Percentiles rank a stretch among this genome's conserved stretches.
Conservation (phyloP, 805 yeast genomes). For the Cyberlindnera maritima region DNA sequence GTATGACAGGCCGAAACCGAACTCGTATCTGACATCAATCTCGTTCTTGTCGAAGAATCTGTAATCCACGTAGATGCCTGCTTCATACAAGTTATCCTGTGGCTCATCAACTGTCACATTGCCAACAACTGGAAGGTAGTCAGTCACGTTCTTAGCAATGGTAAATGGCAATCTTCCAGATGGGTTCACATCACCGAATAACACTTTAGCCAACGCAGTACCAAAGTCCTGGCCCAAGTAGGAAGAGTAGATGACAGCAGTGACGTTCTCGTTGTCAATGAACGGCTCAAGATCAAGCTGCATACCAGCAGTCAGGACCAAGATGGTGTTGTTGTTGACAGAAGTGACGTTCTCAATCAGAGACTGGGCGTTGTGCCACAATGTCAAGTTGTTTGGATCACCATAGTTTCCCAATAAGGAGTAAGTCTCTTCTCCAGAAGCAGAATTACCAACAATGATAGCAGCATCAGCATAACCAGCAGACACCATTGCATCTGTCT, state of each 20-base stretch:
- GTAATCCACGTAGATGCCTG: conserved; percentile 47
- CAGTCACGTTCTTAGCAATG: conserved; percentile 45
- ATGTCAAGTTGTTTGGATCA: conserved; percentile 48
- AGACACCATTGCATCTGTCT: conserved; percentile 35
- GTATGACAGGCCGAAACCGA: conserved; percentile 59
- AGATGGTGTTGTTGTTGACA: conserved; percentile 49
- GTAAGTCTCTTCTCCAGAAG: conserved; percentile 56
- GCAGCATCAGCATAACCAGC: conserved; percentile 48
- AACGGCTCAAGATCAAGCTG: conserved; percentile 52
- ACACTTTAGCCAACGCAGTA: conserved; percentile 49
- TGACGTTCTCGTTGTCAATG: conserved; percentile 52
- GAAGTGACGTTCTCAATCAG: conserved; percentile 44
- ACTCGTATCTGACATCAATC: conserved; percentile 53
- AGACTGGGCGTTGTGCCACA: conserved; percentile 55
- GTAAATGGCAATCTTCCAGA: conserved; percentile 61
- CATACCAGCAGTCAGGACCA: conserved; percentile 53
- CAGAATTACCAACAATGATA: conserved; percentile 48
- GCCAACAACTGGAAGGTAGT: conserved; percentile 42
- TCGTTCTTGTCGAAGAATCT: conserved; percentile 50
- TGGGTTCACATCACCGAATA: conserved; percentile 56
- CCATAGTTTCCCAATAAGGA: conserved; percentile 52
- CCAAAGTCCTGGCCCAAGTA: conserved; percentile 55
- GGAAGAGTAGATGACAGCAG: conserved; percentile 50
- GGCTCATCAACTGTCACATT: conserved; percentile 28
- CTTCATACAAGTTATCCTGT: conserved; percentile 28